Base-by-base conservation (phyloP, 257 asterid species). In the Nicotiana benthamiana region DNA sequence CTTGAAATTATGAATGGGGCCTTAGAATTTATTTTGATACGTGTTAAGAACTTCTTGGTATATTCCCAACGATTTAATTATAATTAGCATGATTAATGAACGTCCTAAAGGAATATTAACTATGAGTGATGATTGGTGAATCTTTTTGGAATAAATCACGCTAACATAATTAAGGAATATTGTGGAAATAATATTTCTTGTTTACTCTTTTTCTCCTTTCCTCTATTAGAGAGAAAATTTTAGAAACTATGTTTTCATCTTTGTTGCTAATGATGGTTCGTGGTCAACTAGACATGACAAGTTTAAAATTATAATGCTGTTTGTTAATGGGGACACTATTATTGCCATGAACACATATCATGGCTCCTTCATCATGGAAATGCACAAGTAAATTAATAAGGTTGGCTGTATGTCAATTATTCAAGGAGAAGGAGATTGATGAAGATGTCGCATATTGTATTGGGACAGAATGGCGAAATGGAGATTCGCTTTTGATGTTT, bases 131-230 rank as follows among this genome's bases (percentile, higher is more conserved):
- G 20, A 74, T 74, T 72, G 30, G 22, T 63, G 16, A 63, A 63
- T 63, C 72, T 43, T 28, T 63, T 63, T 15, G 72, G 72, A 63
- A 63, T 2, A 20, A 63, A 63, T 63, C 77, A 72, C 77, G 77
- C 60, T 0, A 72, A 46, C 60, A 72, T 72, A 46, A 72, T 72
- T 72, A 72, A 22, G 40, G 60, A 72, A 72, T 24, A 74, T 46
- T 15, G 40, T 48, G 61, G 61, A 24, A 22, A 15, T 32, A 6
- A 15, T 43, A 15, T 6, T 15, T 28, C 17, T 4, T 68, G 3
- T 32, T 32, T 30, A 36, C 20, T 13, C 20, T 18, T 13, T 12
- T 68, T 68, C 10, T 68, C 20, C 20, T 40, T 68, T 68, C 76
- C 30, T 40, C 54, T 36, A n/a, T 10, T 36, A 36, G n/a, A 67